These are phyloP conservation scores for Hansenula anomala DNA, from an alignment of 1,139 yeast species.

Conservation along the genomic window DNA sequence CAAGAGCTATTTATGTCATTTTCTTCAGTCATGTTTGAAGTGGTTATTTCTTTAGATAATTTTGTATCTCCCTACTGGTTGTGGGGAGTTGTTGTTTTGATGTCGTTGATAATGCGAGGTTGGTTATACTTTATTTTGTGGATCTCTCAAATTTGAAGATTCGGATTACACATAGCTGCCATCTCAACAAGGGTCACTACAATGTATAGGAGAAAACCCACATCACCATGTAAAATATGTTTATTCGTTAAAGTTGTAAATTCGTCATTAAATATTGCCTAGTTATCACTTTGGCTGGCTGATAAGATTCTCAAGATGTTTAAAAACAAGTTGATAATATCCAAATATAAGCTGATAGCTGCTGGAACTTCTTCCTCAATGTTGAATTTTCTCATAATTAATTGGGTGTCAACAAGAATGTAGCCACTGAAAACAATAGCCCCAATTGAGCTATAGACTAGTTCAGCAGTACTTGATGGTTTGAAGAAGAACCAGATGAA, in stretches of 20 bases:
- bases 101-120: no score
- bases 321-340: constrained; percentile 74
- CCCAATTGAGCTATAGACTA: constrained; percentile 67
- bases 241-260: background rate
- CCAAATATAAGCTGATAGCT: constrained; percentile 72
- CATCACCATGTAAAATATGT: no score
- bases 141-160: no score
- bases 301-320: constrained; percentile 63
- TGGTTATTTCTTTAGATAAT: background rate
- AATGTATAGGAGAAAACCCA: no score
- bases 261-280: background rate
- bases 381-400: constrained; percentile 71
- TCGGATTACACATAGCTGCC: no score
- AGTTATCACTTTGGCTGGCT: constrained; percentile 38
- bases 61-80: background rate
- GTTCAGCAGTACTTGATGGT: constrained; percentile 46
- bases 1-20: constrained; percentile 8
- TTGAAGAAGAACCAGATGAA: constrained; percentile 68
- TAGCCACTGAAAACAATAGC: constrained; percentile 71
- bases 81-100: no score
- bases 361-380: constrained; percentile 87
- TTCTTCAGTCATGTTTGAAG: constrained; percentile 1
- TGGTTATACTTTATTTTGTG: no score
- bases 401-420: constrained; percentile 77
- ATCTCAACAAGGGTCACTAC: no score